Evolutionary conservation across 306 rosid species (phyloP), one percentile per base, ranked within the genome.

Genomic region (Glycyrrhiza uralensis): DNA sequence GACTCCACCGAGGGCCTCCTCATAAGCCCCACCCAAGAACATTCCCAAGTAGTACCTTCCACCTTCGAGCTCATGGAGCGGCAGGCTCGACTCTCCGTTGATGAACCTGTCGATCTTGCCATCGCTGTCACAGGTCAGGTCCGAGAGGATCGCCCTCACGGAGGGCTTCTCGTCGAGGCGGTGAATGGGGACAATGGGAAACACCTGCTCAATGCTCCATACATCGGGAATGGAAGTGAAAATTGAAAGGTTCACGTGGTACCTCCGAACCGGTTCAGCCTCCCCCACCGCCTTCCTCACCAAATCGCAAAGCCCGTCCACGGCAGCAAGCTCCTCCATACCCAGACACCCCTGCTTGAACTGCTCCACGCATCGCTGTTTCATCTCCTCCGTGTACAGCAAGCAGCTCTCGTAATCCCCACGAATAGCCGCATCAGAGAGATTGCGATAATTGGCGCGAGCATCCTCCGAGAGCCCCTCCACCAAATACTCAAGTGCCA

Each of bases 21-120:
- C 88, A 68, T 92, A 92, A 58, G 98, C 98, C 85, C 98, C 98
- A 2, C 96, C 98, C 79, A 92, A 79, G 84, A 92, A 92, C 98
- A 92, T 92, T 73, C 96, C 98, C 68, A 92, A 61, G 59, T 83
- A 92, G 87, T 92, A 92, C 66, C 76, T 62, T 0, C 80, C 77
- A 10, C 85, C 97, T 49, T 77, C 89, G 68, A 88, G 1, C 30
- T 90, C 98, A 39, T 92, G 98, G 9, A 92, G 85, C n/a, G 91
- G 86, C 92, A 92, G 26, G 77, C 92, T 90, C 0, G 92, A 61
- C 76, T 83, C 95, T 0, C 96, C 91, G 1, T 93, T 93, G 0
- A 92, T 86, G 76, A 92, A 92, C 60, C 82, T 92, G 75, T 92
- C 83, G 3, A 90, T 75, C 83, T 90, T 92, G 1, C 98, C 98